Evolutionary conservation across 139 green algal genomes (phyloP), one percentile per base, ranked within the genome.

Genomic region (Chlorella sp.): DNA sequence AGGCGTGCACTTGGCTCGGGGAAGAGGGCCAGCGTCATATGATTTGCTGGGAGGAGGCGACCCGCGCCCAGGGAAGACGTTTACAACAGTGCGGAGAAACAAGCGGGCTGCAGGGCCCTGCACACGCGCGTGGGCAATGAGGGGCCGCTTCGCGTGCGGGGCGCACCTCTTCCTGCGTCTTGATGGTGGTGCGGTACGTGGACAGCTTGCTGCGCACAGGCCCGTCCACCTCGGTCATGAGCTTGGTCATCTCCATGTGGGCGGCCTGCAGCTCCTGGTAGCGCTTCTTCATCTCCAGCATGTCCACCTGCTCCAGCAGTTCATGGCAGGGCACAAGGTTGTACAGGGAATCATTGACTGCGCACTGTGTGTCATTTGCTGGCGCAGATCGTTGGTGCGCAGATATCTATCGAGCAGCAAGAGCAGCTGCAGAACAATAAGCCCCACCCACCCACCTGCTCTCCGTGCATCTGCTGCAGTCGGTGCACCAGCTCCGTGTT

Each of bases 401-500:
- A n/a, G n/a, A n/a, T n/a, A n/a, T n/a, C n/a, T n/a, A n/a, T n/a
- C n/a, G n/a, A n/a, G n/a, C n/a, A n/a, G n/a, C n/a, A n/a, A n/a
- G n/a, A n/a, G n/a, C n/a, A n/a, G n/a, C n/a, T n/a, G n/a, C n/a
- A n/a, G n/a, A n/a, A n/a, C n/a, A n/a, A n/a, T n/a, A n/a, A n/a
- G n/a, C n/a, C n/a, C n/a, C n/a, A n/a, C 24, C 5, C 3, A 22
- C 67, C 5, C 30, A 79, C 77, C 69, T 87, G 82, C 67, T 87
- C 82, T 26, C 31, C 69, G 17, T 91, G 86, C 74, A 88, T 72
- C 78, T 88, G 81, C 80, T 87, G 80, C 76, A 89, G 77, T 24
- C 82, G 63, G 63, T 89, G 73, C 49, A 97, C 93, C 49, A 97
- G 85, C 82, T 98, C 94, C 1, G 70, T 83, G 70, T 98, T 98